These are phyloP conservation scores for Staphylotrichum tortipilum DNA, from an alignment of 495 filamentous ascomycete genomes.

Conservation along the genomic window DNA sequence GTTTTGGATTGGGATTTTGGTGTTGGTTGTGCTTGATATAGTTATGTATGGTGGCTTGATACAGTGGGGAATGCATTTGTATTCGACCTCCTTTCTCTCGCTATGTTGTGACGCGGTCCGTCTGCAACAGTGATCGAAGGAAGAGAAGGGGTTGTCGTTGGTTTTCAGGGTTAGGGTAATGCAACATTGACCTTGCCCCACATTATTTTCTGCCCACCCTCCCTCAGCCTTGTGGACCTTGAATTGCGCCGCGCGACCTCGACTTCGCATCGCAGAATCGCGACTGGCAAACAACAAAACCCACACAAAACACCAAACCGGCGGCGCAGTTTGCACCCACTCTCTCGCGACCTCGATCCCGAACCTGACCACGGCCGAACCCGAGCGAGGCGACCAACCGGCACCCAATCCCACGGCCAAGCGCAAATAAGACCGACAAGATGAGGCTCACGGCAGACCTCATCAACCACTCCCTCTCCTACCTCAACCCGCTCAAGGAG, in stretches of 20 bases:
- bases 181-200: neutral
- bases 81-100: no score
- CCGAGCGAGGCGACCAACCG: neutral
- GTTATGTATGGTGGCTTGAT: no score
- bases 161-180: constrained; percentile 10
- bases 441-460: constrained; percentile 96
- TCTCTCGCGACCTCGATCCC: no score
- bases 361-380: neutral
- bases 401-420: neutral
- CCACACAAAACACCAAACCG: neutral
- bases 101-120: no score
- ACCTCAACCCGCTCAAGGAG: constrained; percentile 95
- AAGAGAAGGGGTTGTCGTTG: no score
- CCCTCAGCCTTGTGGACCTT: constrained; percentile 11
- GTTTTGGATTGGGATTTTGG: neutral
- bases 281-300: neutral
- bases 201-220: constrained; percentile 1
- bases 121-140: no score
- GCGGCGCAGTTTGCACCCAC: no score
- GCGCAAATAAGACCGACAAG: constrained; percentile 9
- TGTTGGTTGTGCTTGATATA: neutral
- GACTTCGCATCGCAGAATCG: neutral
- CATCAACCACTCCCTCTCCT: constrained; percentile 83
- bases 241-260: neutral
- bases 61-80: no score